phyloP scores from a whole-genome alignment of 1,284 basidiomycete species.

The Malassezia sp. region DNA sequence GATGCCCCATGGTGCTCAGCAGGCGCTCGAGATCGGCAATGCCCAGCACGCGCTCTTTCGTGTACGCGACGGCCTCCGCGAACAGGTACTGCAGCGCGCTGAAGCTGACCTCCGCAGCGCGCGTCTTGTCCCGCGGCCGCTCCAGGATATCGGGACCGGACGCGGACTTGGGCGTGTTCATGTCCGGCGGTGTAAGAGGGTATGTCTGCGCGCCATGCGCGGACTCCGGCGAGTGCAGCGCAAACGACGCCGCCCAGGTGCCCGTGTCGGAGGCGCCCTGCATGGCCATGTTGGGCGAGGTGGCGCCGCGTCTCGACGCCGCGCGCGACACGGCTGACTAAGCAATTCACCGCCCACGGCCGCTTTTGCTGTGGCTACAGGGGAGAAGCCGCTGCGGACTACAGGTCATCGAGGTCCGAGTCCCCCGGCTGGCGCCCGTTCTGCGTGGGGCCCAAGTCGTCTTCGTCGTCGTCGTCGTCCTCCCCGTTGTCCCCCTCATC shows the following conservation, averaged over 20 bases:
- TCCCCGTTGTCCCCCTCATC: constrained; percentile 22
- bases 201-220: not conserved
- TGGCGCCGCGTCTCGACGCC: no score
- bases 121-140: constrained; percentile 31
- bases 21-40: constrained; percentile 74
- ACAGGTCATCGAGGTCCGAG: constrained; percentile 37
- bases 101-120: constrained; percentile 19
- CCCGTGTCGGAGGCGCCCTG: no score
- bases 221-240: not conserved
- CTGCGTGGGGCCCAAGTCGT: constrained; percentile 1
- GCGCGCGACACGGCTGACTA: not conserved
- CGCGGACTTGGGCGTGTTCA: no score
- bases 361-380: not conserved
- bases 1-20: constrained; percentile 30
- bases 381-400: not conserved
- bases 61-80: constrained; percentile 54
- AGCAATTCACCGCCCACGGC: not conserved
- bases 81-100: constrained; percentile 34
- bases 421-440: constrained; percentile 33
- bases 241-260: not conserved
- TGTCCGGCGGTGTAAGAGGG: not conserved
- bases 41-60: constrained; percentile 82
- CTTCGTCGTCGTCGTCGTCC: constrained; percentile 9
- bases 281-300: no score
- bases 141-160: constrained; percentile 32